These are phyloP conservation scores for Bromus sterilis DNA, from an alignment of 176 grass and related monocot genomes.

Conservation along the genomic window DNA sequence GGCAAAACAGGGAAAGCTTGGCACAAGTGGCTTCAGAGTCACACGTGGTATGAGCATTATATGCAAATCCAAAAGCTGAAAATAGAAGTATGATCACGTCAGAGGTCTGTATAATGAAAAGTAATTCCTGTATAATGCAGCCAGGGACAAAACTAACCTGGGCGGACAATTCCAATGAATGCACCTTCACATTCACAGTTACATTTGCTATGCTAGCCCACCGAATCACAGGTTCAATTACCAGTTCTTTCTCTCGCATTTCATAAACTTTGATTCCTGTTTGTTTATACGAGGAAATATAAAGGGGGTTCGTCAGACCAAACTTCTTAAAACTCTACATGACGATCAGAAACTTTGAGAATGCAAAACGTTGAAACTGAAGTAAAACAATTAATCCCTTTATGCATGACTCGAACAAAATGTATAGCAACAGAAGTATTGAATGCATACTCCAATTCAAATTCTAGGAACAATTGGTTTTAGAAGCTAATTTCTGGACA, in stretches of 20 bases:
- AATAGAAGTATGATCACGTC: not conserved
- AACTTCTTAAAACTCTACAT: not conserved
- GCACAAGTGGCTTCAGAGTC: slow-evolving; percentile 88
- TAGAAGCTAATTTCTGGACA: not conserved
- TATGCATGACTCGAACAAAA: not conserved
- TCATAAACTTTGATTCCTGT: slow-evolving; percentile 89
- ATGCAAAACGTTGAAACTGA: not conserved
- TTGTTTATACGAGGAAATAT: not conserved
- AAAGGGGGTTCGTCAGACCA: not conserved
- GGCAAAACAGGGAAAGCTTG: slow-evolving; percentile 91
- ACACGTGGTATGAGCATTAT: slow-evolving; percentile 60
- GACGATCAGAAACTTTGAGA: not conserved
- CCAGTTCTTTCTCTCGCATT: slow-evolving; percentile 81
- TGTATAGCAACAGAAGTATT: not conserved
- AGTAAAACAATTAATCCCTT: not conserved
- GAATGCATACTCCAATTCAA: not conserved
- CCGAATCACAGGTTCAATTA: slow-evolving; percentile 79
- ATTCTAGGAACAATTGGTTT: not conserved
- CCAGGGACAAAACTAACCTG: slow-evolving; percentile 42
- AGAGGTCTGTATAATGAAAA: not conserved
- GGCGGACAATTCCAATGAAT: slow-evolving; percentile 41
- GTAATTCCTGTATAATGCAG: not conserved
- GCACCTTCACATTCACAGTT: slow-evolving; percentile 44
- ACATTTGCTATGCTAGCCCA: slow-evolving; percentile 80
- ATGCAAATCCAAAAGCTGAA: slow-evolving; percentile 75